These are phyloP conservation scores for Tetrahymena thermophila DNA, from an alignment of 73 alveolate species.

Conservation along the genomic window DNA sequence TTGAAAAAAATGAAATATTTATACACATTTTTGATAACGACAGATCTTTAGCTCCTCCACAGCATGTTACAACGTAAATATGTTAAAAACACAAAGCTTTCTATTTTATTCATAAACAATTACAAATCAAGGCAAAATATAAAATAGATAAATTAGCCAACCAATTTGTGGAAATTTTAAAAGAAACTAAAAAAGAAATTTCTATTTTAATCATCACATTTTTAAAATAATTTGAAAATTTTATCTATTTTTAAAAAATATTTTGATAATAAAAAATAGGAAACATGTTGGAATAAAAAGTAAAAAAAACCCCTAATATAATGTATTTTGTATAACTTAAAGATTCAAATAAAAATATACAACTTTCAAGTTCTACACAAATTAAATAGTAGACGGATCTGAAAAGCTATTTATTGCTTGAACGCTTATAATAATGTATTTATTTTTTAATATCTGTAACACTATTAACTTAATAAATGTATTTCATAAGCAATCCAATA, in stretches of 20 bases:
- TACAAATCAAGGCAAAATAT: background rate
- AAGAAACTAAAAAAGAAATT: background rate
- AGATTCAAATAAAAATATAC: constrained; percentile 41
- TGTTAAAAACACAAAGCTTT: background rate
- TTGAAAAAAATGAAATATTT: constrained; percentile 29
- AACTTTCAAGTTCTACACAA: constrained; percentile 34
- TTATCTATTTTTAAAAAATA: background rate
- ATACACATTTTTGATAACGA: constrained; percentile 25
- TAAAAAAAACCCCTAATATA: constrained; percentile 10
- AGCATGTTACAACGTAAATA: constrained; percentile 18
- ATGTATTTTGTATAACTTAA: constrained; percentile 33
- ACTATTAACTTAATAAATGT: background rate
- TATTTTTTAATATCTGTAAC: background rate
- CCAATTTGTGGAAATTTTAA: background rate
- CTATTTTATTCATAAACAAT: background rate
- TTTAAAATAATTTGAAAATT: no score
- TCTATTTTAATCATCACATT: background rate
- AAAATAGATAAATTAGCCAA: background rate
- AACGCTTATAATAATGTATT: background rate
- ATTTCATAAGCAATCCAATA: background rate
- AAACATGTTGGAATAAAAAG: constrained; percentile 15
- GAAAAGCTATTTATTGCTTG: background rate
- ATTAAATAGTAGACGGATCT: background rate
- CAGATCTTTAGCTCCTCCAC: constrained; percentile 42
- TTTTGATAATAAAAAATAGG: background rate